Conservation (phyloP, 345 rosid species). For the Sisymbrium altissimum region DNA sequence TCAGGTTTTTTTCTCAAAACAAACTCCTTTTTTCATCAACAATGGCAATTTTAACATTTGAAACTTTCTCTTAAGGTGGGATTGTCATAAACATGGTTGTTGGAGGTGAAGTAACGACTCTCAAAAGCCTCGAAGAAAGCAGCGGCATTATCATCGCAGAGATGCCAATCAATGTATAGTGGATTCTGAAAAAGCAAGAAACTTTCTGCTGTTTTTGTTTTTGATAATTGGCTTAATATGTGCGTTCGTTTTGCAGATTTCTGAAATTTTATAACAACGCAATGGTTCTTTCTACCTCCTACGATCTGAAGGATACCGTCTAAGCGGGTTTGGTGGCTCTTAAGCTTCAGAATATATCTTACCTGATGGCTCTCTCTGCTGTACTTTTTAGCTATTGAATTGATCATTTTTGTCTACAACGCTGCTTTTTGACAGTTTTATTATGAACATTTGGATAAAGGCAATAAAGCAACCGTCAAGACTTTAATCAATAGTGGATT, state of each 20-base stretch:
- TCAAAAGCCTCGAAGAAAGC: constrained; percentile 77
- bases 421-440: constrained; percentile 9
- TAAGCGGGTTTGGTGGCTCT: not conserved
- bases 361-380: not conserved
- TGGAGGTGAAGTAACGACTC: constrained; percentile 85
- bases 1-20: constrained; percentile 48
- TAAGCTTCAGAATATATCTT: not conserved
- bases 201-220: not conserved
- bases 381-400: not conserved
- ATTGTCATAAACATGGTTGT: constrained; percentile 85
- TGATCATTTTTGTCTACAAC: not conserved
- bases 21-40: constrained; percentile 3
- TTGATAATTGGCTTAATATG: not conserved
- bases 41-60: not conserved
- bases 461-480: not conserved
- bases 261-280: constrained; percentile 63
- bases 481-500: not conserved
- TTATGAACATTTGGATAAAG: not conserved
- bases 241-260: constrained; percentile 54
- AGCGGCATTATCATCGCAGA: constrained; percentile 64
- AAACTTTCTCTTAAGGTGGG: constrained; percentile 59
- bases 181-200: not conserved
- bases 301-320: not conserved
- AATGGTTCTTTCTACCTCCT: not conserved
- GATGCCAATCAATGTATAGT: constrained; percentile 79